phyloP scores from a whole-genome alignment of 352 stramenopile species.

The Phytophthora pini region DNA sequence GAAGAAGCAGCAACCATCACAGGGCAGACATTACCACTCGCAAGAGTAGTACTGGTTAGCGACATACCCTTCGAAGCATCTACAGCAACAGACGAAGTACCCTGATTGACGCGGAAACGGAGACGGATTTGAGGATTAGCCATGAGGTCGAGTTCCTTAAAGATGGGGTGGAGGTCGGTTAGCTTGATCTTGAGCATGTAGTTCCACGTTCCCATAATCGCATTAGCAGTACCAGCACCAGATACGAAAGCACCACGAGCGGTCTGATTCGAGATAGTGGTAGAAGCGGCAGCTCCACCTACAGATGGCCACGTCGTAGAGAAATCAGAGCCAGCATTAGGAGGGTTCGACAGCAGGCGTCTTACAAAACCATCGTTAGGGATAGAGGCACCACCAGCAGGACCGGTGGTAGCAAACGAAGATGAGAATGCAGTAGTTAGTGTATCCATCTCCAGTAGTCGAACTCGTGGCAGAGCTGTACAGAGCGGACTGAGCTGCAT shows the following conservation, averaged over 20 bases:
- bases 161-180: slow-evolving; percentile 9
- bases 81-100: not conserved
- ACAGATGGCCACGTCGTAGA: slow-evolving; percentile 1
- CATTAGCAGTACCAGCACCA: not conserved
- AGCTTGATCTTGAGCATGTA: slow-evolving; percentile 15
- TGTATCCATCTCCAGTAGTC: slow-evolving; percentile 15
- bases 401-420: slow-evolving; percentile 1
- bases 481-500: not conserved
- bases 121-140: slow-evolving; percentile 12
- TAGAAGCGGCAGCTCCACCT: too few species aligned
- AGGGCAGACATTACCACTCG: not conserved
- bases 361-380: slow-evolving; percentile 10
- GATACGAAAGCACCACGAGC: slow-evolving; percentile 11
- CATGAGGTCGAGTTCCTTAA: slow-evolving; percentile 9
- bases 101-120: slow-evolving; percentile 16
- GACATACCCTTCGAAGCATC: not conserved
- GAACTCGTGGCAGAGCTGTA: not conserved
- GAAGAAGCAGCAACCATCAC: not conserved
- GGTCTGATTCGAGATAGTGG: too few species aligned
- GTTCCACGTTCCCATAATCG: not conserved
- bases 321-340: not conserved
- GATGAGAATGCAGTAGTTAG: not conserved
- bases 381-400: not conserved
- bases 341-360: slow-evolving; percentile 14
- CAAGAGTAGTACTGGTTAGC: slow-evolving; percentile 4